Conservation (phyloP, 306 rosid species). For the Citrullus mucosospermus region DNA sequence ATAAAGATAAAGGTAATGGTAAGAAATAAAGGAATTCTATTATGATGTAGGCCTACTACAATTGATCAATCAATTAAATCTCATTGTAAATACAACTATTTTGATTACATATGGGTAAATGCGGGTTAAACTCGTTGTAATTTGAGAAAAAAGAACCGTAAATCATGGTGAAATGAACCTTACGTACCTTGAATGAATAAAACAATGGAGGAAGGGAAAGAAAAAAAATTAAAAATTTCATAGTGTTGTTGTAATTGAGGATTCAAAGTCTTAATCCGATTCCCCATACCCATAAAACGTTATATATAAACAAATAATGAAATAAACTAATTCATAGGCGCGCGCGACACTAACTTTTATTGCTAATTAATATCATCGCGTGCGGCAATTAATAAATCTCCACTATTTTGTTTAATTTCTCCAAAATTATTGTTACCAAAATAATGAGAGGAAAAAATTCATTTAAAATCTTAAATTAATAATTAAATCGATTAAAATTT, state of each 20-base stretch:
- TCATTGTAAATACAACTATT: no score
- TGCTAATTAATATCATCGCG: not conserved
- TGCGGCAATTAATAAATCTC: not conserved
- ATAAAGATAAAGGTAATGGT: no score
- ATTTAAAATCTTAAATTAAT: no score
- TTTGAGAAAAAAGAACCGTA: not conserved
- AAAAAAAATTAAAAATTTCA: not conserved
- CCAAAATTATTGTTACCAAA: not conserved
- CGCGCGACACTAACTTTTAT: not conserved
- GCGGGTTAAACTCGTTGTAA: no score
- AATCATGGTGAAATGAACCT: not conserved
- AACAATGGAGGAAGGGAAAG: not conserved
- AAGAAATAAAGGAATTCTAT: no score
- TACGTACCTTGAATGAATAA: not conserved
- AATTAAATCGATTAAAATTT: no score
- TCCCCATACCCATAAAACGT: not conserved
- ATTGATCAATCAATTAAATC: no score
- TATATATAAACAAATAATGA: not conserved
- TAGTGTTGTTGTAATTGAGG: not conserved
- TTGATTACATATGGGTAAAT: no score
- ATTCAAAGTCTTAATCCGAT: slow-evolving; percentile 1
- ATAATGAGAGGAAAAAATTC: no score
- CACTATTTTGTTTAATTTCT: not conserved
- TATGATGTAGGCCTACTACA: no score
- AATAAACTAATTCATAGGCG: not conserved